A percentile compares a stretch with the other conserved stretches of the same genome.
phyloP scores from a whole-genome alignment of 2,329 filamentous ascomycete genomes.

The Sclerotinia sclerotiorum region DNA sequence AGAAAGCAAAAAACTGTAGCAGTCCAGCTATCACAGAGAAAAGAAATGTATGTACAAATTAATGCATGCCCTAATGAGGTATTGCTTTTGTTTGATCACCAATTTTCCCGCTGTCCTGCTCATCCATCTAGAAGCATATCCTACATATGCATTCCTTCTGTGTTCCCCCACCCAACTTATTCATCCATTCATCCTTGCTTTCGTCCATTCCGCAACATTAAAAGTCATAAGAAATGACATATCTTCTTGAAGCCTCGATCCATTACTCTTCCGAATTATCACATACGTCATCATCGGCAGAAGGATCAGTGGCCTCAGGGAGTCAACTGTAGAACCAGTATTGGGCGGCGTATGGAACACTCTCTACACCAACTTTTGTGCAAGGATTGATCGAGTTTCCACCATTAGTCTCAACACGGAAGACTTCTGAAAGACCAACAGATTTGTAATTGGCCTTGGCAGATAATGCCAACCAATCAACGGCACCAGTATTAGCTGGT shows the following conservation, averaged over 20 bases:
- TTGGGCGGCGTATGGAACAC: constrained; percentile 36
- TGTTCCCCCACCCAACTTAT: background rate
- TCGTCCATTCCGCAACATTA: background rate
- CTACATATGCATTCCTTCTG: background rate
- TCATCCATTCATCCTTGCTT: background rate
- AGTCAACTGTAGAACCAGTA: constrained; percentile 36
- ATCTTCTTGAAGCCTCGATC: background rate
- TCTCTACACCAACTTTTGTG: constrained; percentile 24
- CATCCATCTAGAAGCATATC: background rate
- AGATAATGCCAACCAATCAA: constrained; percentile 38
- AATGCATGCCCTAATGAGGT: background rate
- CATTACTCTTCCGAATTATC: background rate
- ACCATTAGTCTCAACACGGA: constrained; percentile 39
- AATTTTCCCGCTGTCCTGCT: background rate
- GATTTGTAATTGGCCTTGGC: constrained; percentile 31
- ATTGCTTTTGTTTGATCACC: background rate
- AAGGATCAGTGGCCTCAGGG: background rate
- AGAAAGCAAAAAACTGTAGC: background rate
- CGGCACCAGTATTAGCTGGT: constrained; percentile 35
- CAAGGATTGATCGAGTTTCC: constrained; percentile 31
- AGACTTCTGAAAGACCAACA: constrained; percentile 32
- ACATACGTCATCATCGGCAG: background rate
- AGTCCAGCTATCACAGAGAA: background rate
- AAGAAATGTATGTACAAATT: constrained; percentile 6
- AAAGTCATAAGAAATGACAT: background rate